These are phyloP conservation scores for Botrytis deweyae DNA, from an alignment of 2,329 filamentous ascomycete species.

Conservation along the genomic window DNA sequence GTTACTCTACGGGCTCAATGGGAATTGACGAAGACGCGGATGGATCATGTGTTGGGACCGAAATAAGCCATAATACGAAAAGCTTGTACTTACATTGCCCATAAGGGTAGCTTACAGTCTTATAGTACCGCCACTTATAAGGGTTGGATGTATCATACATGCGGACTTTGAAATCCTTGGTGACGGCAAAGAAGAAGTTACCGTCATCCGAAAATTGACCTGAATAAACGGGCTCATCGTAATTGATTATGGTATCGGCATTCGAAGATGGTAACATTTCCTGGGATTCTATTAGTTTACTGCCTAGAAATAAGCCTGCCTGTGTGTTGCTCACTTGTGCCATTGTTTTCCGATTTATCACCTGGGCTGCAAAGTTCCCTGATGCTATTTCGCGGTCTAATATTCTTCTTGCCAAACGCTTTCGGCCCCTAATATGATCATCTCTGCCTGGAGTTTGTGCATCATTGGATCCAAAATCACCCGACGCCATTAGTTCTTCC, in stretches of 20 bases:
- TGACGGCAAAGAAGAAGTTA: slow-evolving; percentile 93
- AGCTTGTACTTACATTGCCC: slow-evolving; percentile 52
- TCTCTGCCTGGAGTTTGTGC: slow-evolving; percentile 42
- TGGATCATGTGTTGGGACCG: not conserved
- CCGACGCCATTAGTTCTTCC: slow-evolving; percentile 74
- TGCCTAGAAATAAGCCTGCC: not conserved
- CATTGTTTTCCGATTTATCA: slow-evolving; percentile 63
- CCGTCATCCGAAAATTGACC: slow-evolving; percentile 97
- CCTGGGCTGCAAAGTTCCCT: slow-evolving; percentile 58
- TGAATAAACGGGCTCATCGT: slow-evolving; percentile 83
- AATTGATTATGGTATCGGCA: slow-evolving; percentile 86
- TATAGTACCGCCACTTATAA: slow-evolving; percentile 95
- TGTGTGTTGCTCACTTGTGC: slow-evolving; percentile 54
- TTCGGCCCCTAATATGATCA: slow-evolving; percentile 44
- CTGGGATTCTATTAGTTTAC: slow-evolving; percentile 42
- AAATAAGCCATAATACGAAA: not conserved
- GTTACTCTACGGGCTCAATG: not conserved
- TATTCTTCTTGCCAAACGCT: slow-evolving; percentile 64
- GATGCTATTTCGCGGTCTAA: slow-evolving; percentile 80
- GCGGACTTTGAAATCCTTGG: slow-evolving; percentile 88
- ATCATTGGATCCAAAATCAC: slow-evolving; percentile 72
- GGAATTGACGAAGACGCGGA: not conserved
- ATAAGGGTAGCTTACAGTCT: slow-evolving; percentile 78
- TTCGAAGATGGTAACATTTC: slow-evolving; percentile 73
- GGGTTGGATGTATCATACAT: slow-evolving; percentile 98